Percentiles rank a stretch among this genome's conserved stretches.
Conservation (phyloP, 306 rosid genomes). For the Citrullus colocynthis region DNA sequence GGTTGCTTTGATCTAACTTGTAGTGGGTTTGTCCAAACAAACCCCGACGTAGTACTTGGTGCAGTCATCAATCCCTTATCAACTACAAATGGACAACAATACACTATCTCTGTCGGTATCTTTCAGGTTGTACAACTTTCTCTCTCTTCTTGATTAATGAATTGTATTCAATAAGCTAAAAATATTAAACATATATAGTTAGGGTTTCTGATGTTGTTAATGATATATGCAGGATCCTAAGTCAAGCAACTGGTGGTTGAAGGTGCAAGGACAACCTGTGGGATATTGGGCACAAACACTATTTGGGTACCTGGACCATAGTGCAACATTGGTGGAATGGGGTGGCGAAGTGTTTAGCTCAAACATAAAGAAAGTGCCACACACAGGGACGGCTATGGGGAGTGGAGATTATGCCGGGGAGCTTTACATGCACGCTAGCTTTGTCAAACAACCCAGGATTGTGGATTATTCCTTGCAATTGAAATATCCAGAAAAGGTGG, state of each 20-base stretch:
- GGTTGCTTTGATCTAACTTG: constrained; percentile 31
- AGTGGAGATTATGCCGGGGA: constrained; percentile 31
- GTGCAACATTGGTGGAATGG: constrained; percentile 44
- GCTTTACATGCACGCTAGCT: constrained; percentile 16
- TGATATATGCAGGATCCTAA: constrained; percentile 16
- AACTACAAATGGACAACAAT: constrained; percentile 13
- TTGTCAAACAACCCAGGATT: constrained; percentile 20
- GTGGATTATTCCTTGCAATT: constrained; percentile 25
- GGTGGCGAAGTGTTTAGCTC: constrained; percentile 58
- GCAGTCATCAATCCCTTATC: constrained; percentile 23
- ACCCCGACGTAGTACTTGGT: constrained; percentile 28
- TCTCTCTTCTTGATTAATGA: too few relatives aligned
- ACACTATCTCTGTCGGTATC: constrained; percentile 19
- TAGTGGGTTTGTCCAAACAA: constrained; percentile 19
- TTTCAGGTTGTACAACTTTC: background rate
- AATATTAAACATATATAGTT: too few relatives aligned
- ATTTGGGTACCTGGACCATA: background rate
- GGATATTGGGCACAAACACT: constrained; percentile 46
- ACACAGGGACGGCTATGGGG: constrained; percentile 52
- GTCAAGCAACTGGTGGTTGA: constrained; percentile 52
- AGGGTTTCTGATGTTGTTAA: background rate
- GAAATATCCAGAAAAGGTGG: constrained; percentile 32
- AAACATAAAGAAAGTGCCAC: constrained; percentile 26
- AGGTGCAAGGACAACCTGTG: background rate
- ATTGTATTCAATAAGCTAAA: too few relatives aligned